Evolutionary conservation across 129 eudicot species (phyloP), one percentile per base, ranked within the genome.

Genomic region (Arctium minus): DNA sequence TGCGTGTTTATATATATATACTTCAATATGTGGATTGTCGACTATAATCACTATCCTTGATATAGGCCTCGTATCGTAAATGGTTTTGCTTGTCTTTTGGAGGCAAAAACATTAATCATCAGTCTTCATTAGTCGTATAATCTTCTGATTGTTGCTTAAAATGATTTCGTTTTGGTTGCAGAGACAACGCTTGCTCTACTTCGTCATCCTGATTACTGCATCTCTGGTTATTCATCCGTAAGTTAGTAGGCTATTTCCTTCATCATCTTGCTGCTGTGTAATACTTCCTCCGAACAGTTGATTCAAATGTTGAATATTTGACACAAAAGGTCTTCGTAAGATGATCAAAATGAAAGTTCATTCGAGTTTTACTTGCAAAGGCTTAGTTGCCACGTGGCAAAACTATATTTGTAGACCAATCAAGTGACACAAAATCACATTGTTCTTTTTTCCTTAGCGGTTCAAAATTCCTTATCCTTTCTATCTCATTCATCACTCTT

Each of bases 151-250:
- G 35, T 69, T 44, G 60, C 42, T 76, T 30, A 60, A 67, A 42
- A 35, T 9, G n/a, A 32, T 72, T 65, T 44, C 30, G n/a, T 67
- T 85, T 86, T 73, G 50, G 74, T 88, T 92, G 86, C 97, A 95
- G 98, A 95, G 89, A 95, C 98, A 35, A 88, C 87, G 40, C 89
- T 95, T 69, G 96, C 98, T 84, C 90, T 95, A 86, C 97, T 95
- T 74, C 94, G 98, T 87, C 94, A 95, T 87, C 98, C 98, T 78
- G 98, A 93, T 87, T 95, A 87, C 88, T 95, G 98, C 97, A 95
- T 95, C 78, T 95, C 97, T 64, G 97, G 92, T 80, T 92, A 95
- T 87, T 95, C 97, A 72, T 95, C 97, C 76, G 98, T 95, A 89
- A 92, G 98, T 88, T 17, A 50, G 65, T 39, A 70, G 35, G 31